phyloP scores from a whole-genome alignment of 176 grass and related monocot genomes.

The Oropetium thomaeum region DNA sequence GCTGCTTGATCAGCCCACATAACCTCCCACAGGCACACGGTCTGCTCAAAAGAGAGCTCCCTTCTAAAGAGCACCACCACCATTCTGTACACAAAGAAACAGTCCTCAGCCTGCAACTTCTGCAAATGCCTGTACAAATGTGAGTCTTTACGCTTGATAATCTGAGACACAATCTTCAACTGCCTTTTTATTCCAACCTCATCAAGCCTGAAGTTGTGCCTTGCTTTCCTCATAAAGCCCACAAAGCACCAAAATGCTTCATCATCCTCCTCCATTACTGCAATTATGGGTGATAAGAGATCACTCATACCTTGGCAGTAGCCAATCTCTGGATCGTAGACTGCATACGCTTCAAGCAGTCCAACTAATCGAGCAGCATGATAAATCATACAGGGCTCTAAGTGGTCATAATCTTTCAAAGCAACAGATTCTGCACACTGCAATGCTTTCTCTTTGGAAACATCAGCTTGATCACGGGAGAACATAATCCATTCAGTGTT shows the following conservation, averaged over 20 bases:
- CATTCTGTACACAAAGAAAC: slow-evolving; percentile 99
- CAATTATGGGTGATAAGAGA: slow-evolving; percentile 81
- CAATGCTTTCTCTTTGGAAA: slow-evolving; percentile 60
- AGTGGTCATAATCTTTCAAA: slow-evolving; percentile 70
- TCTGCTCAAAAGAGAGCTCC: slow-evolving; percentile 91
- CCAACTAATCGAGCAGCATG: slow-evolving; percentile 76
- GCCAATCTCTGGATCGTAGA: slow-evolving; percentile 84
- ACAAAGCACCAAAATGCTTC: slow-evolving; percentile 99
- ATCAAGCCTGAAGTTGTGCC: slow-evolving; percentile 94
- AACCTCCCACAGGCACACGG: slow-evolving; percentile 87
- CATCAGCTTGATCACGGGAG: slow-evolving; percentile 51
- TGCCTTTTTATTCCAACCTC: slow-evolving; percentile 85
- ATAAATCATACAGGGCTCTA: slow-evolving; percentile 74
- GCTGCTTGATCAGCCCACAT: slow-evolving; percentile 98
- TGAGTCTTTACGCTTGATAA: slow-evolving; percentile 90
- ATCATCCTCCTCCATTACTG: slow-evolving; percentile 73
- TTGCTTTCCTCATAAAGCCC: slow-evolving; percentile 91
- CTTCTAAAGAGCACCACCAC: slow-evolving; percentile 93
- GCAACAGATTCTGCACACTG: slow-evolving; percentile 52
- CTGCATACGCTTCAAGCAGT: slow-evolving; percentile 77
- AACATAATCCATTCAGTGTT: slow-evolving; percentile 76
- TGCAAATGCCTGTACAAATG: slow-evolving; percentile 83
- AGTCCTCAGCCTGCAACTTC: slow-evolving; percentile 97
- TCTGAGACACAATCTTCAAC: slow-evolving; percentile 89
- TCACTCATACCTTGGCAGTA: slow-evolving; percentile 99